Evolutionary conservation across 2,329 filamentous ascomycete species (phyloP).

Genomic region (Alternaria longipes): DNA sequence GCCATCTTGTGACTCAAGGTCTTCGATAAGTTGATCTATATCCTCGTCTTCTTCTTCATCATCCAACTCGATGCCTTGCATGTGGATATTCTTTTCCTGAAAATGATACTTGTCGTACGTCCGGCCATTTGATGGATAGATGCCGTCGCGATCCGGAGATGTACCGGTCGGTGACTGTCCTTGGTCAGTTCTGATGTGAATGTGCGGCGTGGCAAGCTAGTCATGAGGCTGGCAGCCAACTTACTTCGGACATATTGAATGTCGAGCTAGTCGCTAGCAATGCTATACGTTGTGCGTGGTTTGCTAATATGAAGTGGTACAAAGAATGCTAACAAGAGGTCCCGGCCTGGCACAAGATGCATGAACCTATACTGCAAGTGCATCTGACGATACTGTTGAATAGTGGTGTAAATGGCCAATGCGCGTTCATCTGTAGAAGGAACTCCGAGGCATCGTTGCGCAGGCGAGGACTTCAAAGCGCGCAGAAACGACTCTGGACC

Average conservation of each 20-base stretch:
- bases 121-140: constrained; percentile 12
- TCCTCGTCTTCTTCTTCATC: constrained; percentile 82
- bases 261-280: constrained; percentile 1
- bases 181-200: constrained; percentile 2
- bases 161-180: constrained; percentile 9
- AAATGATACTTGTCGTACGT: constrained; percentile 19
- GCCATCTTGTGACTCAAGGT: constrained; percentile 83
- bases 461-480: constrained; percentile 8
- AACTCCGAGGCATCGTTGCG: constrained; percentile 11
- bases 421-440: constrained; percentile 14
- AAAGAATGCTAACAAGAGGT: neutral
- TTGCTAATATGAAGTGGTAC: neutral
- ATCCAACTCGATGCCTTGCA: constrained; percentile 56
- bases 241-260: constrained; percentile 17
- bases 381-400: constrained; percentile 4
- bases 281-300: neutral
- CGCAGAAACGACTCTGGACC: constrained; percentile 5
- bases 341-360: neutral
- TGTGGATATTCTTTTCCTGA: constrained; percentile 12
- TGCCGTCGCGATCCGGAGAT: constrained; percentile 17
- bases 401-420: constrained; percentile 1
- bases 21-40: constrained; percentile 86
- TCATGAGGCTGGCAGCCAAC: neutral
- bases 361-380: neutral
- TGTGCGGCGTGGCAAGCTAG: neutral